Conservation (phyloP, 208 protist species). For the Leishmania mexicana region DNA sequence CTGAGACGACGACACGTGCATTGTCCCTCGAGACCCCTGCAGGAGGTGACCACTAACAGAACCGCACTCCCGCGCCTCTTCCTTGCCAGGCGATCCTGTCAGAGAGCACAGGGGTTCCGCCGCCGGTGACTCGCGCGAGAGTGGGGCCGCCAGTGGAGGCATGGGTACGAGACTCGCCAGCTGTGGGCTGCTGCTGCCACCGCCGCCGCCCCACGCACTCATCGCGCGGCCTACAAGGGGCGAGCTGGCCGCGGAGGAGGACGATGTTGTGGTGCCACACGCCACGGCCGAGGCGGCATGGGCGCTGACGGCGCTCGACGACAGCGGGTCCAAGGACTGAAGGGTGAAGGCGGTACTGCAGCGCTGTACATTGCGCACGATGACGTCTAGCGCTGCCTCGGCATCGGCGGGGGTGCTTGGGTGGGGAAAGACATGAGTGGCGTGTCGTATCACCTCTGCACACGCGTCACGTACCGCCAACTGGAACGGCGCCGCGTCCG, state of each 20-base stretch:
- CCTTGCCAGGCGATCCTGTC: neutral
- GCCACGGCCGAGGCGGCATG: neutral
- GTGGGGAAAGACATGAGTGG: constrained; percentile 38
- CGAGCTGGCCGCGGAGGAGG: constrained; percentile 19
- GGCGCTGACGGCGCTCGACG: constrained; percentile 15
- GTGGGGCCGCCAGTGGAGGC: constrained; percentile 7
- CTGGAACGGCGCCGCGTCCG: constrained; percentile 37
- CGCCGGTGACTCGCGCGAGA: neutral
- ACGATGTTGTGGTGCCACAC: constrained; percentile 1
- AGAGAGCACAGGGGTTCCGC: neutral
- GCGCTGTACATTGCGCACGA: constrained; percentile 38
- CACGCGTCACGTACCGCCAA: constrained; percentile 55
- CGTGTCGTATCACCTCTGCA: constrained; percentile 41
- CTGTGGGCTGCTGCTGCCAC: constrained; percentile 1
- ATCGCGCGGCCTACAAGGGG: constrained; percentile 3
- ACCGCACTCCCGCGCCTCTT: neutral
- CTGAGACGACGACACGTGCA: neutral
- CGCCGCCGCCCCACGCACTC: neutral
- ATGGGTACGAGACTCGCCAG: constrained; percentile 5
- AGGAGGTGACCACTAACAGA: neutral
- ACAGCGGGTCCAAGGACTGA: constrained; percentile 27
- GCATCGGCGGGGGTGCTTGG: constrained; percentile 29
- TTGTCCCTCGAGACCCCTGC: constrained; percentile 4
- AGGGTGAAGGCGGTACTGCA: constrained; percentile 24
- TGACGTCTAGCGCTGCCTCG: constrained; percentile 40